Base-by-base conservation (phyloP, 1,284 basidiomycete species). In the Sporisorium scitamineum region DNA sequence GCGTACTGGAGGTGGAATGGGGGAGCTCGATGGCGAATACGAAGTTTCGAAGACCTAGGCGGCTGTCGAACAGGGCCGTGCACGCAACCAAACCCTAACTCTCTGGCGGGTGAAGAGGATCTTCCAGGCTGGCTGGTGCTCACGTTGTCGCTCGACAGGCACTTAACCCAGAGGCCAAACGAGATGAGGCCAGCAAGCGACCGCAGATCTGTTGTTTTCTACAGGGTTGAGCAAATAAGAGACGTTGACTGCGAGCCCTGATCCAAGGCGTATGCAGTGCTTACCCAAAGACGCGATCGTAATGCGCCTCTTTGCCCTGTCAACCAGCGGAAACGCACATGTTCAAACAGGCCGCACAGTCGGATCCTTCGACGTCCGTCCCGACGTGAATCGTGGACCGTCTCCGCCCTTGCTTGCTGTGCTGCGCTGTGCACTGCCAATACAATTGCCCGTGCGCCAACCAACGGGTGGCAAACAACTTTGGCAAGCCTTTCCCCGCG, bases 281-380 rank as follows among this genome's bases (percentile, higher is more conserved):
- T 70, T 70, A 70, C 68, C 68, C 57, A 62, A 70, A 64, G 61
- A 62, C 52, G 57, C 61, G 48, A 57, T 60, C 57, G 61, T 39
- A 51, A 5, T 69, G 59, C 60, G 50, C 54, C 42, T 41, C 32
- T 57, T 16, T n/a, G 52, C 45, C 39, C 44, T 68, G 66, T 62
- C 66, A 54, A 58, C 34, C 29, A 24, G 52, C 44, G 53, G 53
- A 24, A 20, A 24, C 34, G 31, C 56, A 55, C 56, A 54, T 60
- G 63, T 66, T 51, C 44, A 47, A 26, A 11, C n/a, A 31, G 50
- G 53, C 14, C 22, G 10, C 22, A 42, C 26, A 31, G 48, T 29
- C 18, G 11, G 11, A 1, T 50, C 10, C n/a, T 32, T 34, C 56
- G 37, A 42, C 47, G 50, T 47, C 50, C 39, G 58, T 37, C 50